Conservation (phyloP, 148 eudicot species). For the Agrostemma githago region DNA sequence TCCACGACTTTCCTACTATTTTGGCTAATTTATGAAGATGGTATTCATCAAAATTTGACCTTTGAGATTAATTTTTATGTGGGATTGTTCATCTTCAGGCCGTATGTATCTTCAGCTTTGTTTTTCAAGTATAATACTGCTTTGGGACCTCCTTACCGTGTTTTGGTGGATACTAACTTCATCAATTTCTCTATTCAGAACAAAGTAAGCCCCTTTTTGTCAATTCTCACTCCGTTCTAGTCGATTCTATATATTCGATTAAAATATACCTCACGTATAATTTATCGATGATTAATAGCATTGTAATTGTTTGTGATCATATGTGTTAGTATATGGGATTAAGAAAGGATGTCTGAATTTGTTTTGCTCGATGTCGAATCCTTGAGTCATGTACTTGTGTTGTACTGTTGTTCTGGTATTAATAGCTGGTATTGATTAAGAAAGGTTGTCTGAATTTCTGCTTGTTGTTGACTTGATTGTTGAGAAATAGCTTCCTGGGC, state of each 20-base stretch:
- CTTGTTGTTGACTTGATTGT: neutral
- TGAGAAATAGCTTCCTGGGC: neutral
- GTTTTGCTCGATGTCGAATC: neutral
- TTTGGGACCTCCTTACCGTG: slow-evolving; percentile 88
- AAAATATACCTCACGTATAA: no score
- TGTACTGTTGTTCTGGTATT: neutral
- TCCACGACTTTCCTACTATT: neutral
- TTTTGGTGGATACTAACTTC: slow-evolving; percentile 93
- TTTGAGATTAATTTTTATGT: neutral
- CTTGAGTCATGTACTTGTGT: no score
- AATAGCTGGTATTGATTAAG: no score
- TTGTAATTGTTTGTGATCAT: neutral
- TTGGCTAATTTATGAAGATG: neutral
- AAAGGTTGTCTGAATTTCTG: no score
- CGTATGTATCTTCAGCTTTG: slow-evolving; percentile 78
- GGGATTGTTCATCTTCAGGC: slow-evolving; percentile 41
- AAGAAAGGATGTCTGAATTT: neutral
- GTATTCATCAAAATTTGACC: neutral
- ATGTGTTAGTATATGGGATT: neutral
- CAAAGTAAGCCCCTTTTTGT: slow-evolving; percentile 44
- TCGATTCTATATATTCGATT: neutral
- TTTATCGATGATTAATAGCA: neutral
- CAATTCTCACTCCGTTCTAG: neutral
- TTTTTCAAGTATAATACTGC: slow-evolving; percentile 89
- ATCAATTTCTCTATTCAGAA: slow-evolving; percentile 96